Evolutionary conservation across 768 basidiomycete genomes (phyloP).

Genomic region (Lentinus brumalis): DNA sequence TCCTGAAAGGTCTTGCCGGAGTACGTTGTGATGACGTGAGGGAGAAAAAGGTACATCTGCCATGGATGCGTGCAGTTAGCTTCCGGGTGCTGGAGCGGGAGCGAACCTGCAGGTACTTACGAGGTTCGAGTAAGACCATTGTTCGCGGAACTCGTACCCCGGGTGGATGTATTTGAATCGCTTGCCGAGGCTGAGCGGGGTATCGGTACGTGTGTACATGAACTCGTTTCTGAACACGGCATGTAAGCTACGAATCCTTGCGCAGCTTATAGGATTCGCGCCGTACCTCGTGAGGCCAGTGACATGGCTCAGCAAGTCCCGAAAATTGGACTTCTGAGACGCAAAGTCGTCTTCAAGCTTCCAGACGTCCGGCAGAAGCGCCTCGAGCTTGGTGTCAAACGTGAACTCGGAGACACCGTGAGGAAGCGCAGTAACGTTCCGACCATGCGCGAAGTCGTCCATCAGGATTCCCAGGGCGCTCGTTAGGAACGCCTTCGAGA

Average conservation of each 20-base stretch:
- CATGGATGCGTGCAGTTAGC: neutral
- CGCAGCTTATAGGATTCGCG: too few relatives aligned
- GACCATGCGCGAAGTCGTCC: slow-evolving; percentile 31
- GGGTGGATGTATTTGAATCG: slow-evolving; percentile 35
- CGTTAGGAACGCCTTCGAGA: slow-evolving; percentile 33
- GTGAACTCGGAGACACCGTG: slow-evolving; percentile 16
- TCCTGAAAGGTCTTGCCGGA: slow-evolving; percentile 36
- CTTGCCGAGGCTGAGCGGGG: slow-evolving; percentile 23
- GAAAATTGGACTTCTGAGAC: slow-evolving; percentile 34
- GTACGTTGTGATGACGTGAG: slow-evolving; percentile 38
- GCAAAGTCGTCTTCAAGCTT: slow-evolving; percentile 42
- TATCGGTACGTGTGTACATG: slow-evolving; percentile 33
- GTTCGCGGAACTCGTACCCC: slow-evolving; percentile 38
- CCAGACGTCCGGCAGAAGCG: slow-evolving; percentile 44
- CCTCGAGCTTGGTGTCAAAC: slow-evolving; percentile 31
- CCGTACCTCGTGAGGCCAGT: slow-evolving; percentile 29
- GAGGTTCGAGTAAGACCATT: slow-evolving; percentile 43
- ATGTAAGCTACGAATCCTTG: too few relatives aligned
- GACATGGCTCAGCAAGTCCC: slow-evolving; percentile 41
- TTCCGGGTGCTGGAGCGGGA: neutral
- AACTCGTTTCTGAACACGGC: slow-evolving; percentile 35
- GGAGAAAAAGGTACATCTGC: slow-evolving; percentile 42
- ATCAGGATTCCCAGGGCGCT: slow-evolving; percentile 31
- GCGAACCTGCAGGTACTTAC: slow-evolving; percentile 19
- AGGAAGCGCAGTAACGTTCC: slow-evolving; percentile 28